Evolutionary conservation across 1,139 yeast genomes (phyloP).

Genomic region (Kluyveromyces sp.): DNA sequence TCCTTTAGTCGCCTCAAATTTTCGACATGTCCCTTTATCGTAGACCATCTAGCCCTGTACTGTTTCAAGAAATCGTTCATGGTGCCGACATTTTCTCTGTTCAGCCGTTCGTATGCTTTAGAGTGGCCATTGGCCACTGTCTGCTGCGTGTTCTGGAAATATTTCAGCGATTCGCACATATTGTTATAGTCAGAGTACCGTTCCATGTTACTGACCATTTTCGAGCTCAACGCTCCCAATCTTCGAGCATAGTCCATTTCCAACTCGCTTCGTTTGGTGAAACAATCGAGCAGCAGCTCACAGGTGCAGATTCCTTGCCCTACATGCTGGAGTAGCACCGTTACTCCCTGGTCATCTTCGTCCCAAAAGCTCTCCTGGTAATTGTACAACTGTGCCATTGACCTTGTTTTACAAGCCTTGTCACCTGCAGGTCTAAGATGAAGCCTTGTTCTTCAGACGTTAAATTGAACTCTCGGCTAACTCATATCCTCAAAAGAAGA

Average conservation of each 20-base stretch:
- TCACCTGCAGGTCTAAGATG: too few species aligned
- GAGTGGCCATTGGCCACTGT: constrained; percentile 27
- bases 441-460: too few species aligned
- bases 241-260: constrained; percentile 31
- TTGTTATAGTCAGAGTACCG: constrained; percentile 26
- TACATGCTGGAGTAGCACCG: constrained; percentile 25
- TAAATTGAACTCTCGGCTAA: too few species aligned
- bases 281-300: constrained; percentile 21
- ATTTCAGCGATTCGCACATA: constrained; percentile 15
- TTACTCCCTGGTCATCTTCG: constrained; percentile 30
- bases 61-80: constrained; percentile 21
- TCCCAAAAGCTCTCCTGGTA: constrained; percentile 32
- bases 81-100: constrained; percentile 23
- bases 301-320: constrained; percentile 26
- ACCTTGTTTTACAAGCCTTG: too few species aligned
- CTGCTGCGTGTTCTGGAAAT: constrained; percentile 19
- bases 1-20: constrained; percentile 29
- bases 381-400: constrained; percentile 18
- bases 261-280: constrained; percentile 26
- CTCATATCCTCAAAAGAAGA: too few species aligned
- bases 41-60: constrained; percentile 41
- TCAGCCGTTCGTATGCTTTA: constrained; percentile 26
- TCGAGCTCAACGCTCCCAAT: constrained; percentile 27
- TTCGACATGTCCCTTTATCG: constrained; percentile 79
- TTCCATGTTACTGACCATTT: constrained; percentile 19